phyloP scores from a whole-genome alignment of 768 basidiomycete species.

The Glaciozyma antarctica region DNA sequence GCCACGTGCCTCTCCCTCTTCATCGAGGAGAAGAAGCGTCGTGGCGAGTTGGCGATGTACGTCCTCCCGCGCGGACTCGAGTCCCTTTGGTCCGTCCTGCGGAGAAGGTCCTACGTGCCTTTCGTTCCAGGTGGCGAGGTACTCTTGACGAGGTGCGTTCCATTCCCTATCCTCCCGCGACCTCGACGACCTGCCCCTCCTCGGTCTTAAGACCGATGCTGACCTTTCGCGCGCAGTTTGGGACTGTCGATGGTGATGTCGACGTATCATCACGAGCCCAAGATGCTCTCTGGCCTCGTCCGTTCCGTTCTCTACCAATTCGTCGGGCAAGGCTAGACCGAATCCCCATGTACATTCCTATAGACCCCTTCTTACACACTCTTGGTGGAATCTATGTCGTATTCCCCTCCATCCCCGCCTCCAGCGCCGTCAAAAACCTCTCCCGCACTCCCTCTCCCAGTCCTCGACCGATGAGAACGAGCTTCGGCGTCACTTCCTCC shows the following conservation, averaged over 20 bases:
- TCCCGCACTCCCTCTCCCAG: conserved; percentile 8
- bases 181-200: too few relatives aligned
- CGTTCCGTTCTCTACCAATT: conserved; percentile 76
- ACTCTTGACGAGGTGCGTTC: conserved; percentile 22
- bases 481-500: conserved; percentile 13
- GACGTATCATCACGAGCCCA: conserved; percentile 75
- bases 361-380: too few relatives aligned
- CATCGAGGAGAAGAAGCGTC: conserved; percentile 76
- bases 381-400: too few relatives aligned
- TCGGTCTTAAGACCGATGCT: too few relatives aligned
- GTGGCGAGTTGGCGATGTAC: conserved; percentile 78
- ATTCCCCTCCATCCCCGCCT: too few relatives aligned
- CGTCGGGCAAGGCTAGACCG: conserved; percentile 53
- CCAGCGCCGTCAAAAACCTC: background rate
- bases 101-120: conserved; percentile 63
- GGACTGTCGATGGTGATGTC: conserved; percentile 92
- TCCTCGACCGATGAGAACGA: conserved; percentile 33
- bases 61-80: conserved; percentile 76
- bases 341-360: background rate
- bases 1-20: conserved; percentile 67
- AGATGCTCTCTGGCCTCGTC: conserved; percentile 71
- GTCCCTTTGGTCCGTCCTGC: conserved; percentile 72
- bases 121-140: conserved; percentile 41
- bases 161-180: background rate
- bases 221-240: conserved; percentile 48